Evolutionary conservation across 345 rosid genomes (phyloP).

Genomic region (Hirschfeldia incana): DNA sequence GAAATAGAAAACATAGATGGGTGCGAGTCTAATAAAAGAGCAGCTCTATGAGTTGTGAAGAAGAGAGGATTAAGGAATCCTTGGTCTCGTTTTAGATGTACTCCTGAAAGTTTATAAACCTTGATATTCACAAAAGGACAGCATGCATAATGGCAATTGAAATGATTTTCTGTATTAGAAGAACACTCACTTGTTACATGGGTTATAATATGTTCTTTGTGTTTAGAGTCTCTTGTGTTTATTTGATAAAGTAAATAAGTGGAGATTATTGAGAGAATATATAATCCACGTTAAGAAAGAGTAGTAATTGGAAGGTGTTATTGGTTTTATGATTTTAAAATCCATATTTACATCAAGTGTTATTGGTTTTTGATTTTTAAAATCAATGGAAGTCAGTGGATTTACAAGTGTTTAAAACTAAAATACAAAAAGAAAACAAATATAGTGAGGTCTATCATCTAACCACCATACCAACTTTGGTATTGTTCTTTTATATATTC

Average conservation of each 20-base stretch:
- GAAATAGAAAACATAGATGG: slow-evolving; percentile 32
- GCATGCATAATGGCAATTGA: not conserved
- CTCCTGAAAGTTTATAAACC: not conserved
- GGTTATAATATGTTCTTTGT: not conserved
- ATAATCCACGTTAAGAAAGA: not conserved
- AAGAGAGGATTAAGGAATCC: not conserved
- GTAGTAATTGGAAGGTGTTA: not conserved
- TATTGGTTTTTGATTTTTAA: too few species aligned
- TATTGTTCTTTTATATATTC: not conserved
- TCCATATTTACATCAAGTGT: too few species aligned
- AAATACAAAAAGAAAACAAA: not conserved
- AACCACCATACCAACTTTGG: not conserved
- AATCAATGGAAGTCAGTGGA: not conserved
- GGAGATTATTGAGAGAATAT: not conserved
- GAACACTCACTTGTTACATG: not conserved
- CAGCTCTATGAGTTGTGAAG: not conserved
- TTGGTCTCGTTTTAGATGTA: not conserved
- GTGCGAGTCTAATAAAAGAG: not conserved
- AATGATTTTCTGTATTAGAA: not conserved
- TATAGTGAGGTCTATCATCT: not conserved
- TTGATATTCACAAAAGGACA: not conserved
- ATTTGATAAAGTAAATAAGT: not conserved
- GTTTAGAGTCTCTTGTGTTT: not conserved
- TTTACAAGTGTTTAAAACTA: not conserved
- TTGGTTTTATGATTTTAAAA: too few species aligned